Conservation (phyloP, 495 filamentous ascomycete species). For the Penicillium lividum region DNA sequence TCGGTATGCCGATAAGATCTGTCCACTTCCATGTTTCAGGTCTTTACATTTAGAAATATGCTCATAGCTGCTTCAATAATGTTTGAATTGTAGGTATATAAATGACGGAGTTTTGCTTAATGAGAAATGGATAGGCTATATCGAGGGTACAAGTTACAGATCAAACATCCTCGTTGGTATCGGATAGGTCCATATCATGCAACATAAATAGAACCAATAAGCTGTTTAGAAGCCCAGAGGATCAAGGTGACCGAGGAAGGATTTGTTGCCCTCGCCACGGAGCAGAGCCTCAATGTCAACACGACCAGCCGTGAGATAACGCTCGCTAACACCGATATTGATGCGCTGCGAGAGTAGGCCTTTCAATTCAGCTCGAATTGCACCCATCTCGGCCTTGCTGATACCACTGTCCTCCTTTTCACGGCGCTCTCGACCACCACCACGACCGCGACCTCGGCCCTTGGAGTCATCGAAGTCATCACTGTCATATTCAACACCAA, state of each 20-base stretch:
- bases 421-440: slow-evolving; percentile 69
- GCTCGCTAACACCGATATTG: slow-evolving; percentile 90
- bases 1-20: slow-evolving; percentile 26
- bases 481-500: slow-evolving; percentile 90
- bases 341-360: slow-evolving; percentile 69
- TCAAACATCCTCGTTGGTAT: not conserved
- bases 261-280: slow-evolving; percentile 55
- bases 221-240: slow-evolving; percentile 6
- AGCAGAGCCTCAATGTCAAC: slow-evolving; percentile 82
- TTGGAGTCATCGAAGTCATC: slow-evolving; percentile 71
- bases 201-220: not conserved
- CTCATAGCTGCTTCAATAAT: too few relatives aligned
- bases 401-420: slow-evolving; percentile 68
- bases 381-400: slow-evolving; percentile 69
- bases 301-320: slow-evolving; percentile 76
- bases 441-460: slow-evolving; percentile 65
- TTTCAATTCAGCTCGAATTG: slow-evolving; percentile 44
- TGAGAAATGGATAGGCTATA: not conserved
- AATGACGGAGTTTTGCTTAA: too few relatives aligned
- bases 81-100: too few relatives aligned
- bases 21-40: not conserved
- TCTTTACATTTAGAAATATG: too few relatives aligned
- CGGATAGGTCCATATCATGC: not conserved
- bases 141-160: not conserved
- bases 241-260: slow-evolving; percentile 63